Percentiles rank a stretch among this genome's conserved stretches.
phyloP scores from a whole-genome alignment of 441 rosid genomes.

The Iberis amara region DNA sequence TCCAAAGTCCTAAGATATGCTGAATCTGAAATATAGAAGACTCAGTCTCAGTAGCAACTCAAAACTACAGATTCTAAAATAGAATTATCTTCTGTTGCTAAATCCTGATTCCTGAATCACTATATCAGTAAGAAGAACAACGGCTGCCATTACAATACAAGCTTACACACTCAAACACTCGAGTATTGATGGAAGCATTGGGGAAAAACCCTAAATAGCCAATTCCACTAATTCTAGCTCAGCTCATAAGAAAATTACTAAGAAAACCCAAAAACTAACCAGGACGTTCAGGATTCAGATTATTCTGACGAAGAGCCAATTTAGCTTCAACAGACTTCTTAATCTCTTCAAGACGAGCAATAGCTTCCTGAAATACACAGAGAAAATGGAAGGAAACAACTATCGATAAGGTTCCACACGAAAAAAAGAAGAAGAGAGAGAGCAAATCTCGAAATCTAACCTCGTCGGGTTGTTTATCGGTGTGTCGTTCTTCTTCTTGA shows the following conservation, averaged over 20 bases:
- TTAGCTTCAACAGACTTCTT: slow-evolving; percentile 70
- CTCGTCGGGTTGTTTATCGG: slow-evolving; percentile 70
- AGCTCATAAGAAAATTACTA: neutral
- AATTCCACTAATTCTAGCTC: neutral
- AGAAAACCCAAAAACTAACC: slow-evolving; percentile 36
- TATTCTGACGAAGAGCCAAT: slow-evolving; percentile 82
- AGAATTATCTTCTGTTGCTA: neutral
- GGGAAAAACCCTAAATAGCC: neutral
- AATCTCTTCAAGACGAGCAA: slow-evolving; percentile 70
- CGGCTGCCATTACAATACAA: neutral
- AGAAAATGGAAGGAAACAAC: neutral
- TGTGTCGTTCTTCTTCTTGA: slow-evolving; percentile 60
- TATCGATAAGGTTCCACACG: neutral
- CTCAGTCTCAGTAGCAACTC: slow-evolving; percentile 30
- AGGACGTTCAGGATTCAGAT: slow-evolving; percentile 90
- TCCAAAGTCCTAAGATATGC: slow-evolving; percentile 90
- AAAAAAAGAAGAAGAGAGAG: slow-evolving; percentile 1
- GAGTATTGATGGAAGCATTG: neutral
- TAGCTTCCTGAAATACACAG: slow-evolving; percentile 60
- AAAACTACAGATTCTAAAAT: slow-evolving; percentile 3
- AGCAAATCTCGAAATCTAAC: slow-evolving; percentile 34
- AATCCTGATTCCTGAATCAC: neutral
- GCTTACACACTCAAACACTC: neutral
- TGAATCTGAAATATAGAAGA: slow-evolving; percentile 48
- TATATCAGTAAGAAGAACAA: slow-evolving; percentile 1